Conservation (phyloP, 1,139 yeast genomes). For the Scheffersomyces cryptocercus region DNA sequence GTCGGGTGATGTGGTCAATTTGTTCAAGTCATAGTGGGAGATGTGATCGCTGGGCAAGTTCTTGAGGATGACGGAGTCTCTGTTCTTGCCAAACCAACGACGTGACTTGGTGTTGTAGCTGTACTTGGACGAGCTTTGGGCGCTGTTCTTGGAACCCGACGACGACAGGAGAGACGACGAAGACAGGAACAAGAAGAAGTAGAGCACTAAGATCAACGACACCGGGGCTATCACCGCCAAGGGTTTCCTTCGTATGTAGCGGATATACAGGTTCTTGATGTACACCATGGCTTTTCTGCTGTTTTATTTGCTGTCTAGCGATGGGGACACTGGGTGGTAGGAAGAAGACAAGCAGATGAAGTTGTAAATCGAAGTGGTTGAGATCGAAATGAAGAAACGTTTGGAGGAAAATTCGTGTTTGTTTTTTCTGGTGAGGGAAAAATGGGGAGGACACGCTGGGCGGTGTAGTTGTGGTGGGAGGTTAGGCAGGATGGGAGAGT, state of each 20-base stretch:
- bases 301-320: too few species aligned
- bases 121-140: conserved; percentile 31
- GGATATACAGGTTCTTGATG: conserved; percentile 36
- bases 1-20: conserved; percentile 65
- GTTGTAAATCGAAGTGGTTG: too few species aligned
- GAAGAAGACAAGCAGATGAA: too few species aligned
- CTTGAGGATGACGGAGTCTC: conserved; percentile 54
- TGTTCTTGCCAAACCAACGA: conserved; percentile 47
- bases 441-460: too few species aligned
- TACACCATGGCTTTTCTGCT: conserved; percentile 5
- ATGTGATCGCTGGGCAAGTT: conserved; percentile 77
- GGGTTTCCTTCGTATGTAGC: conserved; percentile 65
- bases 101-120: conserved; percentile 50
- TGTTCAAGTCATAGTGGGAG: conserved; percentile 81
- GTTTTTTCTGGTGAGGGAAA: too few species aligned
- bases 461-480: too few species aligned
- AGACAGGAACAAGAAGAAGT: conserved; percentile 39
- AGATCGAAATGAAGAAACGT: too few species aligned
- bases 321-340: too few species aligned
- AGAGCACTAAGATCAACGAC: conserved; percentile 39
- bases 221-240: conserved; percentile 48
- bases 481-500: too few species aligned
- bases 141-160: conserved; percentile 22
- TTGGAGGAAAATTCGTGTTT: too few species aligned
- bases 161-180: conserved; percentile 23